Evolutionary conservation across 306 rosid species (phyloP), one percentile per base, ranked within the genome.

Genomic region (Carpinus viminea): DNA sequence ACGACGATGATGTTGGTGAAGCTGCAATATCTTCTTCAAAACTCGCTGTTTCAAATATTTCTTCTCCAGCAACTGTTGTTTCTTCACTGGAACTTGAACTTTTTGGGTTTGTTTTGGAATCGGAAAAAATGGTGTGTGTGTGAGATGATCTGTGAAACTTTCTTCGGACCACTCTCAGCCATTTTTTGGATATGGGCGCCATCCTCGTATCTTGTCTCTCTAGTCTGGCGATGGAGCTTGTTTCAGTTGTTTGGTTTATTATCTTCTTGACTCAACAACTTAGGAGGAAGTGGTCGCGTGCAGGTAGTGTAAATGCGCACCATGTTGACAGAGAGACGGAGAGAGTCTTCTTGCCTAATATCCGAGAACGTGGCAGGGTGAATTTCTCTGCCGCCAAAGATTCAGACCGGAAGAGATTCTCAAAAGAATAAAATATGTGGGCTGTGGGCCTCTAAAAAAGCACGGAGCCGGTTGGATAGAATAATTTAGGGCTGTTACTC

Each of bases 241-340:
- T 24, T 24, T 24, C 26, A 24, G 26, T 24, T 24, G 26, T 50
- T 73, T 18, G 68, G 18, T 77, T 77, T 73, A 74, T 54, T 57
- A 74, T 34, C 2, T 17, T 52, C 5, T 21, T 21, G 15, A 0
- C 57, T 78, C 34, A 21, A 71, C 13, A 64, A 73, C 38, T 79
- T 50, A 36, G 72, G 72, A 79, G 72, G 72, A 79, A 64, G 82
- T 82, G 79, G 88, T 88, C 13, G 84, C 95, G 80, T 87, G 51
- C 74, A 85, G 88, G 68, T 75, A 72, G 76, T 86, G 87, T 84
- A 79, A 75, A 89, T 89, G 93, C 88, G 69, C 72, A 50, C 76
- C 92, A 86, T 89, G 93, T 73, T 57, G 76, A 53, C 69, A 60
- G 65, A 46, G 74, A 57, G 24, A 53, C 34, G 34, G 41, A 69